Base-by-base conservation (phyloP, 805 yeast species). In the Candida hungchunana region DNA sequence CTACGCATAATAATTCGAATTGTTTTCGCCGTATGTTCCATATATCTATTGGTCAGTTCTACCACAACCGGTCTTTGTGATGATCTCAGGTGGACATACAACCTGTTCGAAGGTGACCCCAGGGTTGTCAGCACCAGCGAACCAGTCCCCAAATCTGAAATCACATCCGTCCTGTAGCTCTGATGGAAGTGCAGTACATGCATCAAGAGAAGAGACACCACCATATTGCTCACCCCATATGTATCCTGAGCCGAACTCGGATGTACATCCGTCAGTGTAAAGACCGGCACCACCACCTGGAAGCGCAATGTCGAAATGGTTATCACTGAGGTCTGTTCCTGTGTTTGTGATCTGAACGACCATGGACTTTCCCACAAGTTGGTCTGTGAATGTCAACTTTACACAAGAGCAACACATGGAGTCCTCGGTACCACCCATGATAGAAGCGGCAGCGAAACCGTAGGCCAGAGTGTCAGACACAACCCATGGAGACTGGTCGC, bases 401-500 rank as follows among this genome's bases (percentile, higher is more conserved):
- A 41, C 30, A 41, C 42, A 41, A 7, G 45, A 34, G 27, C 44
- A 40, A 18, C 41, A 38, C 34, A 40, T 34, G 30, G 39, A 25
- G 33, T 37, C 39, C 31, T 40, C 44, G 10, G 26, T 23, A 9
- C 39, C 36, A 18, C 44, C 44, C 16, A 28, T 14, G 30, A 40
- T 17, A 7, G 41, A 37, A 18, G 44, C 44, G 26, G 44, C 44
- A 12, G 44, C 44, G 23, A 40, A 40, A 14, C 44, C 44, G 21
- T 40, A 40, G 10, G 44, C 44, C 32, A 40, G 32, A 13, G 32
- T 26, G 28, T 37, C 41, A 18, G 31, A 26, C 18, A 40, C 26
- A 12, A 33, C 40, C 39, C 39, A 40, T 34, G 44, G 41, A 18
- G 34, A 18, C 32, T 40, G 44, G 31, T 40, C 44, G 21, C 34